Percentiles rank a stretch among this genome's conserved stretches.
Evolutionary conservation across 306 rosid species (phyloP).

Genomic region (Rosa chinensis): DNA sequence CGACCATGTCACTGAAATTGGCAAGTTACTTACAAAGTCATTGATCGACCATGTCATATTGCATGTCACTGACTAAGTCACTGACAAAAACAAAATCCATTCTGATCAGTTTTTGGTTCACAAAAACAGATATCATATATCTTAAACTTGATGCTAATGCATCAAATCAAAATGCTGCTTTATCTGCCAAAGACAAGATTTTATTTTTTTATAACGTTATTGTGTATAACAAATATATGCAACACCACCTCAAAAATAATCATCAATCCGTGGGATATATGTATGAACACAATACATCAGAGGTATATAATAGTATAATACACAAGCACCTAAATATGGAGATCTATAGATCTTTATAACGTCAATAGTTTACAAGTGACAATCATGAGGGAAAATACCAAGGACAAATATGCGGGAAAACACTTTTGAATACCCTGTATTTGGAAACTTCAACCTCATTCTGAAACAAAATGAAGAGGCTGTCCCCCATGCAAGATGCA

Average conservation of each 20-base stretch:
- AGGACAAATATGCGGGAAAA: not conserved
- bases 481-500: not conserved
- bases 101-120: too few species aligned
- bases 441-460: not conserved
- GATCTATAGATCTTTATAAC: not conserved
- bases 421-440: not conserved
- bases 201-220: too few species aligned
- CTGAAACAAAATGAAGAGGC: slow-evolving; percentile 10
- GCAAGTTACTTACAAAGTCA: too few species aligned
- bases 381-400: not conserved
- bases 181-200: too few species aligned
- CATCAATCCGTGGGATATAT: not conserved
- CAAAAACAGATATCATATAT: too few species aligned
- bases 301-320: not conserved
- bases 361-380: not conserved
- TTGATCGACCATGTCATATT: too few species aligned
- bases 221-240: not conserved
- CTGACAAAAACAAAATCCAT: too few species aligned
- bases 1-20: too few species aligned
- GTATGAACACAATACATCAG: not conserved
- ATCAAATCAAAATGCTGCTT: too few species aligned
- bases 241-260: not conserved
- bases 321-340: not conserved
- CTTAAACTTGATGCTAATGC: too few species aligned
- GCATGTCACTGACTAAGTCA: too few species aligned